Conservation (phyloP, 768 basidiomycete species). For the Amanita jacksonii region DNA sequence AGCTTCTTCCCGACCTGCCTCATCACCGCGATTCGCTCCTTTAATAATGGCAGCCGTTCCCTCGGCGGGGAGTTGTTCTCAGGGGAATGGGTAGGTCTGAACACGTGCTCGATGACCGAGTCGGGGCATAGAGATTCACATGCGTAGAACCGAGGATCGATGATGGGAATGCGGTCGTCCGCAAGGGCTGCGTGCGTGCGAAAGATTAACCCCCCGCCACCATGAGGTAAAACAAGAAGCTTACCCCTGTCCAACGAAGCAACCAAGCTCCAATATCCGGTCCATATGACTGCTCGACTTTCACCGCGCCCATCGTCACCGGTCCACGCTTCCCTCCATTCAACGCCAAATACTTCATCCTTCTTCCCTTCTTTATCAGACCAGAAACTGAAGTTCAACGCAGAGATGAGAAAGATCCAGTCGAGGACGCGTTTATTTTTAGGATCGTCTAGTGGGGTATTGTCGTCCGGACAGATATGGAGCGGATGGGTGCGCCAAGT, state of each 20-base stretch:
- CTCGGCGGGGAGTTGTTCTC: no score
- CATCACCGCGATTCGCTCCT: slow-evolving; percentile 66
- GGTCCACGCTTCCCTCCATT: slow-evolving; percentile 67
- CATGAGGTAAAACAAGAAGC: slow-evolving; percentile 7
- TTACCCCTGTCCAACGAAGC: slow-evolving; percentile 77
- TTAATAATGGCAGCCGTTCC: slow-evolving; percentile 63
- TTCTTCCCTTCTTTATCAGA: slow-evolving; percentile 55
- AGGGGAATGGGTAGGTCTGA: slow-evolving; percentile 52
- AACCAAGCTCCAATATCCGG: slow-evolving; percentile 84
- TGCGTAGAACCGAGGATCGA: slow-evolving; percentile 70
- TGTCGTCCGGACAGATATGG: slow-evolving; percentile 65
- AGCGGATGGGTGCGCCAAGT: slow-evolving; percentile 74
- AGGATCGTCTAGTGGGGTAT: slow-evolving; percentile 42
- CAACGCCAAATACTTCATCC: slow-evolving; percentile 61
- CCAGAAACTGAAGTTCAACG: slow-evolving; percentile 89
- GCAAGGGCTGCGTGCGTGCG: slow-evolving; percentile 42
- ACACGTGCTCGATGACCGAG: slow-evolving; percentile 55
- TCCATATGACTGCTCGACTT: slow-evolving; percentile 36
- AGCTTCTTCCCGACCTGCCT: slow-evolving; percentile 69
- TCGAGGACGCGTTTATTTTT: slow-evolving; percentile 51
- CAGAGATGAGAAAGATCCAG: slow-evolving; percentile 86
- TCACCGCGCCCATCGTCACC: slow-evolving; percentile 20
- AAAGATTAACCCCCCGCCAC: not conserved
- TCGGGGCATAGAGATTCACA: slow-evolving; percentile 65
- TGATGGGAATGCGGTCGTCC: slow-evolving; percentile 69